phyloP scores from a whole-genome alignment of 257 asterid genomes.

The Capsicum rhomboideum region DNA sequence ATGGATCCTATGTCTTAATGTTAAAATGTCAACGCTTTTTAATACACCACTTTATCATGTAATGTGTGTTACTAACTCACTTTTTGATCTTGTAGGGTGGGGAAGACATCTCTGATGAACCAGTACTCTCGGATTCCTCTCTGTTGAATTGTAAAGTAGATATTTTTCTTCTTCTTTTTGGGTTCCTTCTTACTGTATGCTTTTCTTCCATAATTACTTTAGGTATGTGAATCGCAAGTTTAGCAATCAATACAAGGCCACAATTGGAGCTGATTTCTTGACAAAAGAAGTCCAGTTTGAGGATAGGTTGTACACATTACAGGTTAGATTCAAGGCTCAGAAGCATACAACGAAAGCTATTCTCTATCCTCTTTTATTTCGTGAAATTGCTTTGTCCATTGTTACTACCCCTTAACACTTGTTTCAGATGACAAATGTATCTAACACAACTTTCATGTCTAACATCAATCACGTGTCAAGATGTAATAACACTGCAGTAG shows the following conservation, averaged over 20 bases:
- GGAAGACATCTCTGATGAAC: slow-evolving; percentile 49
- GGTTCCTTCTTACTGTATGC: neutral
- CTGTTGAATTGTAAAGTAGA: neutral
- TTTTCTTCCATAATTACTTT: neutral
- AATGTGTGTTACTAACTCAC: neutral
- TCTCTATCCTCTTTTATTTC: neutral
- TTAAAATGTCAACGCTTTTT: neutral
- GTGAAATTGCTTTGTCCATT: neutral
- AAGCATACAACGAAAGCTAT: neutral
- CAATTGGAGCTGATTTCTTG: slow-evolving; percentile 51
- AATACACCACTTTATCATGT: neutral
- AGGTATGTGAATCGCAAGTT: slow-evolving; percentile 41
- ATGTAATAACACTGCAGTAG: neutral
- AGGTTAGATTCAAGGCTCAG: slow-evolving; percentile 11
- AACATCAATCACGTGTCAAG: neutral
- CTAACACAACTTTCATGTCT: neutral
- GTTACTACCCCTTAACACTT: neutral
- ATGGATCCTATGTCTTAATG: neutral
- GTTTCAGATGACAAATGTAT: neutral
- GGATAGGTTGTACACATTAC: slow-evolving; percentile 32
- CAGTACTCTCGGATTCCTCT: slow-evolving; percentile 17
- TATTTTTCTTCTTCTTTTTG: neutral
- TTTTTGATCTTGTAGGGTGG: slow-evolving; percentile 27
- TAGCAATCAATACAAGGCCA: slow-evolving; percentile 39
- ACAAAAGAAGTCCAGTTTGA: slow-evolving; percentile 40